phyloP scores from a whole-genome alignment of 768 basidiomycete species.

The Boletus rufocinnamomeus region DNA sequence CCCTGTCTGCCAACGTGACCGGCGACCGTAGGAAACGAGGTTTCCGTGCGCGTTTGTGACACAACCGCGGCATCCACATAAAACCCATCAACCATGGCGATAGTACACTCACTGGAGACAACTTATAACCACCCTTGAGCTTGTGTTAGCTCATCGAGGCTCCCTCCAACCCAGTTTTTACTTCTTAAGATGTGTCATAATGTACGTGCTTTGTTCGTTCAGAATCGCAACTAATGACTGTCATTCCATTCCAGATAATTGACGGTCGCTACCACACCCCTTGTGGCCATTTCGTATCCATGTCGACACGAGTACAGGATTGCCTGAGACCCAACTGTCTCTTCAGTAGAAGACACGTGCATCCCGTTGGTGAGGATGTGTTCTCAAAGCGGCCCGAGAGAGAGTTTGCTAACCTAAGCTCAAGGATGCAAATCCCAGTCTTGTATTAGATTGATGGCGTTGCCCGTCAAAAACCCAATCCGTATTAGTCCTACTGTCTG shows the following conservation, averaged over 20 bases:
- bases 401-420: constrained; percentile 17
- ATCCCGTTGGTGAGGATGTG: constrained; percentile 48
- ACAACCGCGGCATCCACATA: constrained; percentile 34
- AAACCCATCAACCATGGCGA: constrained; percentile 23
- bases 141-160: constrained; percentile 12
- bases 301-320: constrained; percentile 70
- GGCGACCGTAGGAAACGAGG: constrained; percentile 39
- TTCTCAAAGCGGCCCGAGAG: neutral
- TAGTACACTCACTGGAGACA: constrained; percentile 16
- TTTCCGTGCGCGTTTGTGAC: constrained; percentile 41
- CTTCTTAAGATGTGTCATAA: constrained; percentile 66
- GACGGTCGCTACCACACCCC: constrained; percentile 72
- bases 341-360: constrained; percentile 67
- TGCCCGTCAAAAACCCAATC: constrained; percentile 71
- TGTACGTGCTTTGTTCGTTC: constrained; percentile 42
- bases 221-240: neutral
- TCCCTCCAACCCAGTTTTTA: constrained; percentile 20
- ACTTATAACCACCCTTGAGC: constrained; percentile 23
- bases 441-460: constrained; percentile 66
- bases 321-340: constrained; percentile 64
- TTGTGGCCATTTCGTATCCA: constrained; percentile 72
- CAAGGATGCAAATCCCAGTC: constrained; percentile 55
- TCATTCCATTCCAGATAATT: constrained; percentile 51
- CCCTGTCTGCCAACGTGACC: constrained; percentile 35
- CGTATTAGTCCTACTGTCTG: constrained; percentile 60